Evolutionary conservation across 306 rosid genomes (phyloP), one percentile per base, ranked within the genome.

Genomic region (Gastrolobium villosum): DNA sequence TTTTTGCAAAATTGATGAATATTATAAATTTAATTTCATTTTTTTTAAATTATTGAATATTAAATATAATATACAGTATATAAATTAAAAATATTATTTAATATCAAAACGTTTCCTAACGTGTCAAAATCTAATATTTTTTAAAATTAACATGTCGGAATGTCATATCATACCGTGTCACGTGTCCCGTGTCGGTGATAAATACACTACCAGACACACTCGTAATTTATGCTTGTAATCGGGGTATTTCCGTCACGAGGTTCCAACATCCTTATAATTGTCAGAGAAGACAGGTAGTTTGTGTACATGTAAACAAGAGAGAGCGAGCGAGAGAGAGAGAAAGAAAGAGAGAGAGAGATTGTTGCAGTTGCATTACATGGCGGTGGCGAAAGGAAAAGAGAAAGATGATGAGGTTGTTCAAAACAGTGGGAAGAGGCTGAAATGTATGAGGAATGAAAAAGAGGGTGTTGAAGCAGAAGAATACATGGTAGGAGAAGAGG

Each of bases 391-490:
- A 71, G 86, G 82, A 70, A 83, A 53, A 65, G 85, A 70, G 28
- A 84, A 77, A 28, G 80, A 81, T 0, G 88, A 77, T 30, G 90
- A 65, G 5, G 81, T 60, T 76, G 71, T 87, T 65, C 84, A 76
- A 26, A 74, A 48, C 48, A n/a, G 83, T n/a, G 91, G 91, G 62
- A 96, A 96, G 93, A 90, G 98, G 65, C 77, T 86, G 26, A 96
- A 95, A 86, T 87, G 88, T 6, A 86, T 31, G 72, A 68, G 6
- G 49, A 67, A 7, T 5, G 37, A n/a, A 7, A 5, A 10, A 28
- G 37, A 2, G 6, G 4, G 2, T 1, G 31, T 20, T 57, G 3
- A 74, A 30, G 30, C 75, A 31, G 4, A 72, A 3, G 65, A 67
- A 0, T 72, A 35, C 14, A 62, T 8, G 32, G 60, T 5, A 3